A percentile compares a stretch with the other conserved stretches of the same genome.
phyloP scores from a whole-genome alignment of 1,139 yeast genomes.

The Yarrowia galli region DNA sequence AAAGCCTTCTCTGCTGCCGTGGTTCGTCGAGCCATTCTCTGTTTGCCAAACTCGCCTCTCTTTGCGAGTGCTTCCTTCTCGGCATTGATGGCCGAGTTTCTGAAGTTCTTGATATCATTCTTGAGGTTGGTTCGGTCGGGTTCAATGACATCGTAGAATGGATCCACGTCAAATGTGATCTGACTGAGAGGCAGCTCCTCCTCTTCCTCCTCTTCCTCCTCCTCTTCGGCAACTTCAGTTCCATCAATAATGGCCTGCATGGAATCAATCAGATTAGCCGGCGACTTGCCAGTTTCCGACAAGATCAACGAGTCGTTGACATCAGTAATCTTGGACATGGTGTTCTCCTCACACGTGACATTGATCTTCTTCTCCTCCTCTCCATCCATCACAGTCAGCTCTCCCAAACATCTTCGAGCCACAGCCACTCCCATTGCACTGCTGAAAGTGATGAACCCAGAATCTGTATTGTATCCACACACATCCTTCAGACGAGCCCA shows the following conservation, averaged over 20 bases:
- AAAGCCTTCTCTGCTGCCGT: constrained; percentile 24
- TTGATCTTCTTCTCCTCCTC: constrained; percentile 28
- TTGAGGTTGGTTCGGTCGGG: constrained; percentile 36
- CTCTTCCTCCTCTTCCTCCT: constrained; percentile 25
- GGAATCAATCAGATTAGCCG: constrained; percentile 25
- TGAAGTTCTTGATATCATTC: constrained; percentile 25
- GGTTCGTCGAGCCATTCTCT: constrained; percentile 27
- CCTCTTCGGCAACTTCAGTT: constrained; percentile 17
- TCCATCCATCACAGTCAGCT: constrained; percentile 10
- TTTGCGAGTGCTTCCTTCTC: constrained; percentile 24
- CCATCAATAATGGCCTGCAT: constrained; percentile 33
- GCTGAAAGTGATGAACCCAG: constrained; percentile 15
- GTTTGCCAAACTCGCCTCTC: constrained; percentile 33
- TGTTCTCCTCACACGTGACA: constrained; percentile 28
- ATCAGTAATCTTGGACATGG: constrained; percentile 11
- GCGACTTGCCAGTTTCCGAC: constrained; percentile 26
- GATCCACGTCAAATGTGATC: constrained; percentile 34
- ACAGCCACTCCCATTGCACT: constrained; percentile 32
- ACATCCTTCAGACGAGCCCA: constrained; percentile 27
- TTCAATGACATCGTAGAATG: constrained; percentile 26
- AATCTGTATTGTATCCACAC: constrained; percentile 25
- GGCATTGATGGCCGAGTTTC: constrained; percentile 24
- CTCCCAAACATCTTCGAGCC: constrained; percentile 25
- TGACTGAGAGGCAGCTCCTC: constrained; percentile 29
- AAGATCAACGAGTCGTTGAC: constrained; percentile 15